Conservation (phyloP, 2,329 filamentous ascomycete genomes). For the Calonectria hawksworthii region DNA sequence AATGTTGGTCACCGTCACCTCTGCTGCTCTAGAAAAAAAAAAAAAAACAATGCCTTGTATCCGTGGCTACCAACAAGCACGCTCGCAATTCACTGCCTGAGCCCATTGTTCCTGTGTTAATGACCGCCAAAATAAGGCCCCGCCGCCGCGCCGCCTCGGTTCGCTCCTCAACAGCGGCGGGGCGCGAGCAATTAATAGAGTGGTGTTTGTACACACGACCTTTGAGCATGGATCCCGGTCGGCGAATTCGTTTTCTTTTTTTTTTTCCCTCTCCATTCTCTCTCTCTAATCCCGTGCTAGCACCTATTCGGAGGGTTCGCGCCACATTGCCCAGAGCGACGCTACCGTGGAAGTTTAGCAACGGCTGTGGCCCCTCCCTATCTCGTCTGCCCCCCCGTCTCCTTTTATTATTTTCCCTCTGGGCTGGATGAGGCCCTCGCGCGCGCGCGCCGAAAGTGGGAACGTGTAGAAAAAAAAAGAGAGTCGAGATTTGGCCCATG, state of each 20-base stretch:
- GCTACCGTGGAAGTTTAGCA: constrained; percentile 8
- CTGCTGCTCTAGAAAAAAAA: background rate
- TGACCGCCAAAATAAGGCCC: constrained; percentile 7
- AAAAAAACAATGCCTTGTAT: background rate
- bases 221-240: constrained; percentile 3
- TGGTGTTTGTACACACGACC: background rate
- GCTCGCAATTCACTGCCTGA: background rate
- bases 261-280: background rate
- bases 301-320: constrained; percentile 13
- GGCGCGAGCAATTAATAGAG: constrained; percentile 17
- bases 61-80: background rate
- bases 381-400: background rate
- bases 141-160: constrained; percentile 17
- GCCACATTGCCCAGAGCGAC: constrained; percentile 6
- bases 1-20: background rate
- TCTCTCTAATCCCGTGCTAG: background rate
- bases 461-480: background rate
- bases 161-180: background rate
- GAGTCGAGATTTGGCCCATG: background rate
- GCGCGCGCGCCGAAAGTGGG: background rate
- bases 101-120: background rate
- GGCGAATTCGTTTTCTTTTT: background rate
- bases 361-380: background rate
- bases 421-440: background rate
- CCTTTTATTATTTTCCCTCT: background rate